phyloP scores from a whole-genome alignment of 805 yeast genomes.

The Dipodascus albidus region DNA sequence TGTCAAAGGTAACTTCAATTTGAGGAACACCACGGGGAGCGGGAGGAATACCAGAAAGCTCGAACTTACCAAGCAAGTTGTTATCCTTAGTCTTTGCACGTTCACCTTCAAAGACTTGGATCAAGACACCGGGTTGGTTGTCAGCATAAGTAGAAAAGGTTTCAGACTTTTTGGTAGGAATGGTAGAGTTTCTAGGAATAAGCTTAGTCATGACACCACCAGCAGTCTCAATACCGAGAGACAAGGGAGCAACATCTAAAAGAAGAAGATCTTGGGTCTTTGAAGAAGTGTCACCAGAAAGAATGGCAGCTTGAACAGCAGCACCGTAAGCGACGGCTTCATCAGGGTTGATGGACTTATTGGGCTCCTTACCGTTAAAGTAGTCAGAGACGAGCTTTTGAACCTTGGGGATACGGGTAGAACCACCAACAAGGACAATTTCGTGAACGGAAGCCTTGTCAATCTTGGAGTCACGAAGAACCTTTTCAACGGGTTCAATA shows the following conservation, averaged over 20 bases:
- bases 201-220: conserved; percentile 97
- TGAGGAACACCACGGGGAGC: conserved; percentile 98
- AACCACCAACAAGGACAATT: conserved; percentile 92
- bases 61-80: conserved; percentile 91
- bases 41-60: conserved; percentile 88
- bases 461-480: conserved; percentile 74
- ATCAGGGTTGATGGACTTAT: conserved; percentile 92
- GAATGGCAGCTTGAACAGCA: conserved; percentile 93
- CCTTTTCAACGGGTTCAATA: conserved; percentile 87
- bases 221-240: conserved; percentile 93
- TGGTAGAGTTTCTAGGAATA: conserved; percentile 93
- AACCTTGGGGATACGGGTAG: conserved; percentile 93
- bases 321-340: conserved; percentile 99
- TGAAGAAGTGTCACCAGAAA: conserved; percentile 87
- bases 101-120: conserved; percentile 95
- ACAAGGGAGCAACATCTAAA: conserved; percentile 92
- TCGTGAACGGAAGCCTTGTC: conserved; percentile 82
- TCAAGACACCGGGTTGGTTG: conserved; percentile 94
- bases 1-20: conserved; percentile 88
- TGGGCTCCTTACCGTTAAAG: conserved; percentile 94
- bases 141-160: conserved; percentile 90
- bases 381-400: conserved; percentile 89
- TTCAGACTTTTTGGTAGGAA: conserved; percentile 92
- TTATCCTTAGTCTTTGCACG: conserved; percentile 88
- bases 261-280: conserved; percentile 88